Conservation (phyloP, 176 grass and related monocot species). For the Zea luxurians region DNA sequence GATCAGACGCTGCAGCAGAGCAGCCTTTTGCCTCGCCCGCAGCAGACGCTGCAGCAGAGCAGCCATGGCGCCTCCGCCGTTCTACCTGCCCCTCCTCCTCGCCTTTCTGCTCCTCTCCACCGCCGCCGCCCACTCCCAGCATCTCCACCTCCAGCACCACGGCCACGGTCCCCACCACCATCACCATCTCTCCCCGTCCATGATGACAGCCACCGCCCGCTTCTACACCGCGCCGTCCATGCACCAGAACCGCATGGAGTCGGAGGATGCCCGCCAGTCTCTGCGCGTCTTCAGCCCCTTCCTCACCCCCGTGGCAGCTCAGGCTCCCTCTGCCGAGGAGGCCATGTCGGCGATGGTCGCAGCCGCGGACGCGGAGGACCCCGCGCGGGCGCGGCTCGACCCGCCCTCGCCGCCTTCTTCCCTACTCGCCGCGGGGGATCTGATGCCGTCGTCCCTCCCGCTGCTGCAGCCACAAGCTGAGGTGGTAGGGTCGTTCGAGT, state of each 20-base stretch:
- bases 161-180: neutral
- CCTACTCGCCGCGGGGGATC: neutral
- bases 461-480: neutral
- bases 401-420: conserved; percentile 14
- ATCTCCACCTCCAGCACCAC: conserved; percentile 3
- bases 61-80: conserved; percentile 29
- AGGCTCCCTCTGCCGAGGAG: conserved; percentile 24
- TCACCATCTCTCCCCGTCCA: conserved; percentile 17
- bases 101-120: neutral
- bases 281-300: conserved; percentile 36
- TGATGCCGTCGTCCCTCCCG: neutral
- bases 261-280: conserved; percentile 24
- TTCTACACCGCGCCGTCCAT: conserved; percentile 33
- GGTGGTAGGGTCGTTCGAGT: neutral
- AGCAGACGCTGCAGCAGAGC: neutral
- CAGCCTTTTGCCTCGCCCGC: neutral
- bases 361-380: neutral
- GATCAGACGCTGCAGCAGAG: neutral
- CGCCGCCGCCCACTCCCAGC: conserved; percentile 5
- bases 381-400: neutral
- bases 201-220: conserved; percentile 4
- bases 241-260: conserved; percentile 31
- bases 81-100: conserved; percentile 22
- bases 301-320: neutral
- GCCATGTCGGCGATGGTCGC: conserved; percentile 10